A percentile compares a stretch with the other conserved stretches of the same genome.
Conservation (phyloP, 208 protist genomes). For the Leishmania braziliensis region DNA sequence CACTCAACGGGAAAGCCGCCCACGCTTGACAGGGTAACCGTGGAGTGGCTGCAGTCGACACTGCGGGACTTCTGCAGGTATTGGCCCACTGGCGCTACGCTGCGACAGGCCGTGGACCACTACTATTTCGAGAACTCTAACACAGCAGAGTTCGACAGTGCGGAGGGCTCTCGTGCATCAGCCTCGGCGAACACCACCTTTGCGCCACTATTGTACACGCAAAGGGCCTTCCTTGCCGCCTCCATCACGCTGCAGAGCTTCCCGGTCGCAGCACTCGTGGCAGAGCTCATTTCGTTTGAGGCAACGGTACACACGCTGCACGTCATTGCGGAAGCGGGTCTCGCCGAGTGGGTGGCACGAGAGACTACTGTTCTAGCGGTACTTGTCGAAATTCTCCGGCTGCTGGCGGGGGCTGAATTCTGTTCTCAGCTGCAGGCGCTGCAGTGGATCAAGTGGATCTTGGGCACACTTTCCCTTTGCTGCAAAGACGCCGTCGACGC, state of each 20-base stretch:
- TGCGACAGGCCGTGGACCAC: conserved; percentile 18
- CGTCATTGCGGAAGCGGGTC: conserved; percentile 22
- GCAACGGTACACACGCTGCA: conserved; percentile 19
- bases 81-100: conserved; percentile 25
- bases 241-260: conserved; percentile 20
- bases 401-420: conserved; percentile 35
- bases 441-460: conserved; percentile 18
- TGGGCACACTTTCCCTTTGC: conserved; percentile 18
- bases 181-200: neutral
- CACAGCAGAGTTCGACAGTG: neutral
- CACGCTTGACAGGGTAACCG: neutral
- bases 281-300: conserved; percentile 20
- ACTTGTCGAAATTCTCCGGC: conserved; percentile 38
- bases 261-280: conserved; percentile 15
- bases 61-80: conserved; percentile 25
- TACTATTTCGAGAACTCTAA: neutral
- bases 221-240: conserved; percentile 25
- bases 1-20: neutral
- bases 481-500: conserved; percentile 17
- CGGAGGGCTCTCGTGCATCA: neutral
- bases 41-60: conserved; percentile 24
- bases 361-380: conserved; percentile 43
- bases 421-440: conserved; percentile 23
- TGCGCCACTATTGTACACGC: conserved; percentile 23
- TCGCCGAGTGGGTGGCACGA: conserved; percentile 43